phyloP scores from a whole-genome alignment of 2,329 filamentous ascomycete genomes.

The Calonectria crousiana region DNA sequence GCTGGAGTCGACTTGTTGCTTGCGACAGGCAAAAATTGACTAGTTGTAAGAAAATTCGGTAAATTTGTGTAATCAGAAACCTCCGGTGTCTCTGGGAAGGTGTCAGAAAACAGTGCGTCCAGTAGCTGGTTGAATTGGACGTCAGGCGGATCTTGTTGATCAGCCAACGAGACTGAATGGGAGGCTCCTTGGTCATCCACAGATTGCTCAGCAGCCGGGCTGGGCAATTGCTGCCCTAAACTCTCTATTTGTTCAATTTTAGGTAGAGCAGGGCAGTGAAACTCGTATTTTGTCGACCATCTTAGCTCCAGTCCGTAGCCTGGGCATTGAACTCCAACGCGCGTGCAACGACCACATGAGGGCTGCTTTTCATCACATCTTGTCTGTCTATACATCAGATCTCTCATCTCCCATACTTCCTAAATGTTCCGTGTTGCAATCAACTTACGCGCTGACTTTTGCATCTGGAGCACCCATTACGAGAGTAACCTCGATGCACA shows the following conservation, averaged over 20 bases:
- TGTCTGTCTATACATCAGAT: slow-evolving; percentile 9
- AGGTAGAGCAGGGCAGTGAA: neutral
- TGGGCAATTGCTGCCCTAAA: neutral
- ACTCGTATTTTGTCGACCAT: slow-evolving; percentile 31
- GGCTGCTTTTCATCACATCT: slow-evolving; percentile 31
- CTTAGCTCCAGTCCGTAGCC: slow-evolving; percentile 26
- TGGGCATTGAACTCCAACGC: slow-evolving; percentile 23
- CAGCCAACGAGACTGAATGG: neutral
- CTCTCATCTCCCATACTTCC: no score
- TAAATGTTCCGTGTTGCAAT: neutral
- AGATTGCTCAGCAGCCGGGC: neutral
- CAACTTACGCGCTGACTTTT: slow-evolving; percentile 31
- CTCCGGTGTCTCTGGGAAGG: neutral
- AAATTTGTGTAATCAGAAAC: neutral
- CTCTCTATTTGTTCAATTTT: neutral
- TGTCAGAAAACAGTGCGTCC: neutral
- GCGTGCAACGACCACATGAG: slow-evolving; percentile 23
- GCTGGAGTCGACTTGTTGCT: neutral
- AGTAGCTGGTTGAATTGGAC: neutral
- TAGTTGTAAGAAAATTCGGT: neutral
- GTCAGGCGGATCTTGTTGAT: neutral
- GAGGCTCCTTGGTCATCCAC: neutral
- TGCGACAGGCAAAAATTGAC: neutral
- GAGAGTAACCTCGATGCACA: slow-evolving; percentile 13
- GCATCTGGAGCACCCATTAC: slow-evolving; percentile 28